Evolutionary conservation across 1,139 yeast genomes (phyloP).

Genomic region (Hyphopichia pseudoburtonii): DNA sequence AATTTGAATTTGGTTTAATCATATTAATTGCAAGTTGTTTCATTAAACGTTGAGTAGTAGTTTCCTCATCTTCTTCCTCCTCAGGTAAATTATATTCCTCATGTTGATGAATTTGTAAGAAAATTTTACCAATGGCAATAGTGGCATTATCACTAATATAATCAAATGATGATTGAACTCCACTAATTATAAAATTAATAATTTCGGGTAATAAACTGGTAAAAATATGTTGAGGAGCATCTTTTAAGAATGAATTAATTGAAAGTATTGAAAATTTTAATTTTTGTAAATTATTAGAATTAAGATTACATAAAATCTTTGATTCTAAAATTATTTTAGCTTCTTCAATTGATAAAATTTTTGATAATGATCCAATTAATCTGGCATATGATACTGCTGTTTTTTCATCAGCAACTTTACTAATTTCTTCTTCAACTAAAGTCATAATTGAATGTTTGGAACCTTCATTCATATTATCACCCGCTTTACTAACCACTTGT

Average conservation of each 20-base stretch:
- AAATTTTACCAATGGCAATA: constrained; percentile 79
- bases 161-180: constrained; percentile 47
- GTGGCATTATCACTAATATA: constrained; percentile 77
- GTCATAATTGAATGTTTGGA: constrained; percentile 70
- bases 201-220: constrained; percentile 49
- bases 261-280: constrained; percentile 65
- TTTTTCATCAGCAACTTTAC: constrained; percentile 51
- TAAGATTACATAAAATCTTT: constrained; percentile 46
- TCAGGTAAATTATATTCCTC: constrained; percentile 17
- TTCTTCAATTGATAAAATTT: constrained; percentile 64
- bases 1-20: constrained; percentile 55
- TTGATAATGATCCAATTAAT: constrained; percentile 74
- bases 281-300: constrained; percentile 38
- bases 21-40: constrained; percentile 51
- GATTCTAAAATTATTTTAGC: constrained; percentile 58
- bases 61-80: constrained; percentile 36
- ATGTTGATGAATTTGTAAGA: constrained; percentile 41
- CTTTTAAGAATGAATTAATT: constrained; percentile 76
- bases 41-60: constrained; percentile 32
- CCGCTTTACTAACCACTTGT: constrained; percentile 81
- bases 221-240: constrained; percentile 65
- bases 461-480: constrained; percentile 69
- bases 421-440: constrained; percentile 74
- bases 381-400: constrained; percentile 75
- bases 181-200: constrained; percentile 46